Percentiles rank a stretch among this genome's conserved stretches.
phyloP scores from a whole-genome alignment of 1,284 basidiomycete species.

The Lignosus rhinocerotis region DNA sequence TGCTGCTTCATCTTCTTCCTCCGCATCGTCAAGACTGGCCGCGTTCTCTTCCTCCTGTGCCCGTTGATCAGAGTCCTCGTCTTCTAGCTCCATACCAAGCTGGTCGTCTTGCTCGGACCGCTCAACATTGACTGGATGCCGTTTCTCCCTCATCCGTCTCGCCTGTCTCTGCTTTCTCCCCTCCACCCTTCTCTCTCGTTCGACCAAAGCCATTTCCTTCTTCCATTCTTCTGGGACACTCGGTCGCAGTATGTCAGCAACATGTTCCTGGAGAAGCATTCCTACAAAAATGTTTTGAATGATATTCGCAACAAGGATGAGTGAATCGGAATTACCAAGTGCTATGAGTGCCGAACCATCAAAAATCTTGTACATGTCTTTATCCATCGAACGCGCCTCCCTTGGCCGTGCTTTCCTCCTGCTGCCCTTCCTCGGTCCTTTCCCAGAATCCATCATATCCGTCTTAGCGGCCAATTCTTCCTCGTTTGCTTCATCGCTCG shows the following conservation, averaged over 20 bases:
- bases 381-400: conserved; percentile 23
- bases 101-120: background rate
- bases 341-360: conserved; percentile 73
- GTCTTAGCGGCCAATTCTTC: background rate
- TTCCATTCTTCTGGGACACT: conserved; percentile 47
- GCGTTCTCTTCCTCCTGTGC: background rate
- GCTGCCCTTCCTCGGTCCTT: conserved; percentile 8
- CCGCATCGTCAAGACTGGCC: background rate
- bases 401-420: conserved; percentile 11
- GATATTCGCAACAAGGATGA: background rate
- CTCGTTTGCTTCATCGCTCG: conserved; percentile 8
- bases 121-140: conserved; percentile 1
- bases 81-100: conserved; percentile 12
- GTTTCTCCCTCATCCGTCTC: conserved; percentile 17
- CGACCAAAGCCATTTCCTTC: conserved; percentile 24
- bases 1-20: background rate
- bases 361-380: conserved; percentile 73
- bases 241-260: conserved; percentile 44
- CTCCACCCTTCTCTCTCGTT: conserved; percentile 8
- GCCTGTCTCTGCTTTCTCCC: conserved; percentile 12
- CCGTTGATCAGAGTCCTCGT: background rate
- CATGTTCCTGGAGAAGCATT: conserved; percentile 67
- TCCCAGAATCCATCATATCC: conserved; percentile 13
- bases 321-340: conserved; percentile 47
- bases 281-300: conserved; percentile 38